Conservation (phyloP, 2,329 filamentous ascomycete species). For the Stachybotrys elegans region DNA sequence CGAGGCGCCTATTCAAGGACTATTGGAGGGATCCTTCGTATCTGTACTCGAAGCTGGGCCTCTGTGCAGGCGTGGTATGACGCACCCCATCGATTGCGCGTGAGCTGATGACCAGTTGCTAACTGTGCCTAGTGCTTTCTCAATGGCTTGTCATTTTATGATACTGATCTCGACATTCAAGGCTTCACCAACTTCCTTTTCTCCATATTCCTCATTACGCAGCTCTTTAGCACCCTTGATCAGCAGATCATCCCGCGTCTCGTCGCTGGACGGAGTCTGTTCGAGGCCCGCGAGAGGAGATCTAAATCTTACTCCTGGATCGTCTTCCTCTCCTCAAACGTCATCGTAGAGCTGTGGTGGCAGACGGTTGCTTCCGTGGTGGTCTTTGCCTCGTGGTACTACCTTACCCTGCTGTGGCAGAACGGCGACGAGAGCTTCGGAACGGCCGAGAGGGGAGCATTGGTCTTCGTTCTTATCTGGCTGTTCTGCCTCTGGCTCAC, state of each 20-base stretch:
- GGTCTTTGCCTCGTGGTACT: not conserved
- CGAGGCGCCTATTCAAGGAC: not conserved
- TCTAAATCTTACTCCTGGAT: not conserved
- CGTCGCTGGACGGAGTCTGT: not conserved
- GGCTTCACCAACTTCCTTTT: constrained; percentile 1
- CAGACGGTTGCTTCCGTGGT: not conserved
- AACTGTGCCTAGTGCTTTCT: not conserved
- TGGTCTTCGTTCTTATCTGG: constrained; percentile 13
- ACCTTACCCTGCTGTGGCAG: not conserved
- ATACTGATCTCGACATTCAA: not conserved
- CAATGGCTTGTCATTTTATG: not conserved
- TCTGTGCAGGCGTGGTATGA: not conserved
- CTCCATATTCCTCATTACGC: not conserved
- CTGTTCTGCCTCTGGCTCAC: constrained; percentile 11
- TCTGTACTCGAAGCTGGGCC: not conserved
- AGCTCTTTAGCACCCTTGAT: not conserved
- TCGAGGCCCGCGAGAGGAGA: not conserved
- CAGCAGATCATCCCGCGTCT: not conserved
- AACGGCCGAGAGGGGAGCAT: not conserved
- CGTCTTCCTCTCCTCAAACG: not conserved
- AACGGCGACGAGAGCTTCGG: not conserved
- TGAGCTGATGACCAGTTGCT: no score
- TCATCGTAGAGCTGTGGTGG: not conserved
- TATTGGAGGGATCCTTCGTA: not conserved
- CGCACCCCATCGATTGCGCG: no score